Conservation (phyloP, 345 rosid species). For the Toxicodendron radicans region DNA sequence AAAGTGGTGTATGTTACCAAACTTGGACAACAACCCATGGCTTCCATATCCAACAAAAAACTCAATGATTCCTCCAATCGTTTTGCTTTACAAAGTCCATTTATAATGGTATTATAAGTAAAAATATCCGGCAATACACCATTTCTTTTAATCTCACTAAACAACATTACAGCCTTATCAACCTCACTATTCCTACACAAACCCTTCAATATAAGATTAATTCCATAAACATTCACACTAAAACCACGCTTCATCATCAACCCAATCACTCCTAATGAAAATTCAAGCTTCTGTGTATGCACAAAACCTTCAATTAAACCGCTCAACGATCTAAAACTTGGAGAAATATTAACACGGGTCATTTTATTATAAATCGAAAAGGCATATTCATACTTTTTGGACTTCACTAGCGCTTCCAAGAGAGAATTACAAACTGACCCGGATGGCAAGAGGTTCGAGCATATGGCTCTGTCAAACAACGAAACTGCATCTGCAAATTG, state of each 20-base stretch:
- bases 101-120: conserved; percentile 50
- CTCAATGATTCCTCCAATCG: conserved; percentile 37
- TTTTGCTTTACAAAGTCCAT: conserved; percentile 52
- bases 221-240: conserved; percentile 33
- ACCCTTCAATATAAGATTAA: conserved; percentile 57
- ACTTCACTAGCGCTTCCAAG: conserved; percentile 48
- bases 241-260: conserved; percentile 63
- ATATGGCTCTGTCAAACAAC: conserved; percentile 37
- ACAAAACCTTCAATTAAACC: conserved; percentile 57
- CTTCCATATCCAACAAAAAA: conserved; percentile 48
- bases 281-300: conserved; percentile 28
- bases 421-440: conserved; percentile 45
- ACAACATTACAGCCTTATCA: conserved; percentile 36
- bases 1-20: conserved; percentile 43
- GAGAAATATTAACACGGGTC: conserved; percentile 33
- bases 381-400: conserved; percentile 47
- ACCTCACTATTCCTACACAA: conserved; percentile 43
- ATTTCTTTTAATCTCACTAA: conserved; percentile 40
- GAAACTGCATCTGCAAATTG: conserved; percentile 39
- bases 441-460: conserved; percentile 35
- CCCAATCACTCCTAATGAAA: conserved; percentile 49
- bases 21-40: conserved; percentile 36
- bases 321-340: conserved; percentile 49
- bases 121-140: conserved; percentile 37
- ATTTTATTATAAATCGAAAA: conserved; percentile 46